phyloP scores from a whole-genome alignment of 179 eudicot genomes.

The Dionaea muscipula region DNA sequence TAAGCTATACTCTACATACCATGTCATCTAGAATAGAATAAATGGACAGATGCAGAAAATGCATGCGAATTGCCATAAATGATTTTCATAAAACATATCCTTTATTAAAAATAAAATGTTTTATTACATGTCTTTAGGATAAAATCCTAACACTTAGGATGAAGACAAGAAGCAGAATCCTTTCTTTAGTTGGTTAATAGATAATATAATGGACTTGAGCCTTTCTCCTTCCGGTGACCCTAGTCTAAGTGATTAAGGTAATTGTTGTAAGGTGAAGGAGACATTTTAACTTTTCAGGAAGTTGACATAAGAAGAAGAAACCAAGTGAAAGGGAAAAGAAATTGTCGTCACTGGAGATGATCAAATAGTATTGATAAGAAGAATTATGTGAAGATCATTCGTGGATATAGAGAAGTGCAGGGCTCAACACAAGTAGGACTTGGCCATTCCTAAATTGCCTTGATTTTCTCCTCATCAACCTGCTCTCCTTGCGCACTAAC shows the following conservation, averaged over 20 bases:
- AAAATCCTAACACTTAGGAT: too few relatives aligned
- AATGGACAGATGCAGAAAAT: too few relatives aligned
- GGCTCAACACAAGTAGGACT: too few relatives aligned
- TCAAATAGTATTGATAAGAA: conserved; percentile 35
- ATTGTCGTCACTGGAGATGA: conserved; percentile 32
- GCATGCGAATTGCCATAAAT: too few relatives aligned
- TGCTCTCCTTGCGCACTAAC: too few relatives aligned
- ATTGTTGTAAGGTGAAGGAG: conserved; percentile 55
- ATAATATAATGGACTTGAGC: conserved; percentile 18
- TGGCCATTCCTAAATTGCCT: too few relatives aligned
- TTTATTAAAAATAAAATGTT: too few relatives aligned
- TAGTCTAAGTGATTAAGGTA: conserved; percentile 25
- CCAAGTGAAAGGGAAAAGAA: conserved; percentile 22
- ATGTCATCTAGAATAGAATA: too few relatives aligned
- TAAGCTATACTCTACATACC: too few relatives aligned
- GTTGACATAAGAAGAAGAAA: conserved; percentile 51
- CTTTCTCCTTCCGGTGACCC: conserved; percentile 39
- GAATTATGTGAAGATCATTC: conserved; percentile 55
- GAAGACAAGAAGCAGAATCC: conserved; percentile 12
- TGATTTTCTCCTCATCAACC: too few relatives aligned
- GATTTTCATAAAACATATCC: too few relatives aligned
- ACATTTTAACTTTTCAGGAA: conserved; percentile 51
- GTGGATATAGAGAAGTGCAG: conserved; percentile 48
- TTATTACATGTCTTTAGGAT: too few relatives aligned
- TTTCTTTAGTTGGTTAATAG: conserved; percentile 14